Evolutionary conservation across 148 eudicot species (phyloP).

Genomic region (Vaccinium vitisidaea): DNA sequence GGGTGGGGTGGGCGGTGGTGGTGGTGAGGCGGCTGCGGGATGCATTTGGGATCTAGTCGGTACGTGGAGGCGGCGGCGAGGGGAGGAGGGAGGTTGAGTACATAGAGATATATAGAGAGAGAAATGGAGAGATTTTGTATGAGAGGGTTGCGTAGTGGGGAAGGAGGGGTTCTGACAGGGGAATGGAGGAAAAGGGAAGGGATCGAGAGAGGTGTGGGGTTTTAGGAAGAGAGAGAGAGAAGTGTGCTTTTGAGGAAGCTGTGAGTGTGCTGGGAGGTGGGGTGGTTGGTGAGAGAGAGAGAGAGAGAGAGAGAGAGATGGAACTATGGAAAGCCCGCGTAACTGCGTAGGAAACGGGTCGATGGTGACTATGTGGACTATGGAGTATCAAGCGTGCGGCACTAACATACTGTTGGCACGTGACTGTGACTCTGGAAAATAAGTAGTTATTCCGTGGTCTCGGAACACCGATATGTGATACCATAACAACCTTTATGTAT

Average conservation of each 20-base stretch:
- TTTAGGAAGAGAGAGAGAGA: neutral
- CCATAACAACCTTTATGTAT: no score
- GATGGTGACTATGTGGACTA: no score
- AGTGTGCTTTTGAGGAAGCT: slow-evolving; percentile 8
- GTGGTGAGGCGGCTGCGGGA: slow-evolving; percentile 27
- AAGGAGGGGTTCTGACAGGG: slow-evolving; percentile 12
- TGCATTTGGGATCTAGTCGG: slow-evolving; percentile 23
- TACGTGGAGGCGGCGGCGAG: neutral
- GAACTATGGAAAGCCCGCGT: neutral
- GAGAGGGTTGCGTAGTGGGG: slow-evolving; percentile 17
- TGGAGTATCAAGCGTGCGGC: neutral
- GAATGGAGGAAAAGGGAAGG: slow-evolving; percentile 19
- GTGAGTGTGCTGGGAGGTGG: neutral
- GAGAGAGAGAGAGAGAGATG: neutral
- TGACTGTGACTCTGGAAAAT: neutral
- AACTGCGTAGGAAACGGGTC: neutral
- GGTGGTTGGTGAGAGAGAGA: neutral
- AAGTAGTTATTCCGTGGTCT: no score
- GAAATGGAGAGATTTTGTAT: neutral
- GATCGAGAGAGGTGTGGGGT: slow-evolving; percentile 21
- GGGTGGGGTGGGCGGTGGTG: slow-evolving; percentile 16
- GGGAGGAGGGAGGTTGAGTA: neutral
- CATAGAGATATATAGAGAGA: slow-evolving; percentile 5
- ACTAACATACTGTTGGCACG: neutral
- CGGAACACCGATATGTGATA: no score